phyloP scores from a whole-genome alignment of 257 asterid genomes.

The Fraxinus pennsylvanica region DNA sequence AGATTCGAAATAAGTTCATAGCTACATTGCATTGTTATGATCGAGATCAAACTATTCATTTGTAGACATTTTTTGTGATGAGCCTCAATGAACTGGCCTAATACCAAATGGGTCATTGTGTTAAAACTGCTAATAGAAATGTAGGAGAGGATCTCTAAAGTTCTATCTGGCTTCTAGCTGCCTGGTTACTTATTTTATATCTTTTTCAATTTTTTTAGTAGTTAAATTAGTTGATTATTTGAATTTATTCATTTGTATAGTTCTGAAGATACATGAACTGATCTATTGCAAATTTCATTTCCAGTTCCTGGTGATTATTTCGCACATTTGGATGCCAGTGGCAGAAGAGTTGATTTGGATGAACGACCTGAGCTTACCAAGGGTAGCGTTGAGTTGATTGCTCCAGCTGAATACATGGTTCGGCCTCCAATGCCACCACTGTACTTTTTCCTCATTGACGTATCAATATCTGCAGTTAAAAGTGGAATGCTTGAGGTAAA shows the following conservation, averaged over 20 bases:
- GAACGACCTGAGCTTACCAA: conserved; percentile 83
- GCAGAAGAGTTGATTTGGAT: conserved; percentile 75
- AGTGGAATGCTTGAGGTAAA: conserved; percentile 92
- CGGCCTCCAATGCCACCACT: conserved; percentile 94
- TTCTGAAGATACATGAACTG: conserved; percentile 29
- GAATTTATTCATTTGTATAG: conserved; percentile 20
- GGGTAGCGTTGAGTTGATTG: conserved; percentile 82
- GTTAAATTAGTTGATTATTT: conserved; percentile 8
- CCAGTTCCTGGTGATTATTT: conserved; percentile 87
- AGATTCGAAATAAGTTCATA: not conserved
- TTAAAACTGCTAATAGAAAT: conserved; percentile 4
- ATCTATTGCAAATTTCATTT: conserved; percentile 34
- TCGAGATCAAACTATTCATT: not conserved
- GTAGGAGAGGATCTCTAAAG: conserved; percentile 6
- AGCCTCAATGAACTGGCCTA: not conserved
- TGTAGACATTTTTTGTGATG: not conserved
- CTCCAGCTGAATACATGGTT: conserved; percentile 84
- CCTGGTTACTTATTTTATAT: conserved; percentile 16
- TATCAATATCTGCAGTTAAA: conserved; percentile 75
- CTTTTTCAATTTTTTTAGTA: not conserved
- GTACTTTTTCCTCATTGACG: conserved; percentile 82
- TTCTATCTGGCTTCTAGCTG: conserved; percentile 7
- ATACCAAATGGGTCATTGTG: conserved; percentile 13
- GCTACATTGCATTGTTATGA: not conserved
- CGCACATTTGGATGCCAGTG: conserved; percentile 76